Evolutionary conservation across 1,284 basidiomycete genomes (phyloP), one percentile per base, ranked within the genome.

Genomic region (Microbotryum silenes-acaulis): DNA sequence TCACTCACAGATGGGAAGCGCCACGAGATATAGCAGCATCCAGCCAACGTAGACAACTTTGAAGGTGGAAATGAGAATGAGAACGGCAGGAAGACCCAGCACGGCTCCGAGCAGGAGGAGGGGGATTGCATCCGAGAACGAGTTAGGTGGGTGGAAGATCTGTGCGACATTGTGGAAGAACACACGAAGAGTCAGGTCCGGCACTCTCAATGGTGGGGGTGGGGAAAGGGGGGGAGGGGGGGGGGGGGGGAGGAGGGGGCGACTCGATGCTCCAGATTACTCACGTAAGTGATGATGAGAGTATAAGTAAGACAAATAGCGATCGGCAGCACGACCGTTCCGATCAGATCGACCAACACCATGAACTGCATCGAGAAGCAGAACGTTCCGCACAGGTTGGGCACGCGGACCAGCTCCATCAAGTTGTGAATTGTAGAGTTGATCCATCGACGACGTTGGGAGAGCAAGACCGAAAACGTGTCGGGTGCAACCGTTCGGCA

Each of bases 351-450:
- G 91, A 99, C 94, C 77, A 96, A 91, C 58, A 97, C 91, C 74
- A 97, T 87, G 77, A 97, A 97, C 66, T 77, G 77, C 77, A 78
- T 78, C 47, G 75, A 77, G 64, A 78, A 77, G 70, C 73, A 78
- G 71, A 78, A 78, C 0, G 77, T 78, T 16, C 77, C 77, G 60
- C 77, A 98, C 25, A 98, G 82, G 73, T 98, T 91, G 67, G 90
- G 89, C 31, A 99, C 96, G 63, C 91, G 85, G 45, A 98, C 91
- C 44, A 99, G 86, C 76, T 99, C 96, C 92, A 97, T 97, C 58
- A 99, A 83, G 74, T 99, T 98, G 80, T 98, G 96, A 54, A 98
- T 89, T 0, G 96, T 98, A 51, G 92, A 97, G 77, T 97, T 98
- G 80, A 99, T 98, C 96, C 96, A 99, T 68, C 96, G 87, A 31